Percentiles rank a stretch among this genome's conserved stretches.
Conservation (phyloP, 2,329 filamentous ascomycete genomes). For the Celoporthe dispersa region DNA sequence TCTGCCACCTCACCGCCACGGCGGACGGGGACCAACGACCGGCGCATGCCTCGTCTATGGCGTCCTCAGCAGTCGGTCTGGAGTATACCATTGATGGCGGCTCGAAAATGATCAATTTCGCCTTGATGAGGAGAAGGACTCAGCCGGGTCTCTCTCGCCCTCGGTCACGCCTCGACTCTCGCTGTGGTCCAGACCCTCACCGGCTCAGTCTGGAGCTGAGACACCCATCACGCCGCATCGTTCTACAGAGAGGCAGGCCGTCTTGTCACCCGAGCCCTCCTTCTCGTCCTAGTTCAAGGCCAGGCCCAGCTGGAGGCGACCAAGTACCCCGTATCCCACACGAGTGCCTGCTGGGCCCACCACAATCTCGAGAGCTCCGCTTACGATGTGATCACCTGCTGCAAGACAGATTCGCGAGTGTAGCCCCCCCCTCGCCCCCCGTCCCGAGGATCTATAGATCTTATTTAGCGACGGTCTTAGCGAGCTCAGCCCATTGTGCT, state of each 20-base stretch:
- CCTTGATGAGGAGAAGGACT: not conserved
- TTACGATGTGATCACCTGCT: slow-evolving; percentile 18
- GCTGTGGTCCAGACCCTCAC: not conserved
- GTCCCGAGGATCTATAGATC: slow-evolving; percentile 7
- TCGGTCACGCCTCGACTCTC: not conserved
- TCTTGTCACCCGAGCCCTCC: not conserved
- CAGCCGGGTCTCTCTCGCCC: not conserved
- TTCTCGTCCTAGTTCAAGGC: not conserved
- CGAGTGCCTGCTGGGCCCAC: not conserved
- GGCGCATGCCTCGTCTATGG: not conserved
- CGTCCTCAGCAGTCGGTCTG: not conserved
- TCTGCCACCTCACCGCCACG: not conserved
- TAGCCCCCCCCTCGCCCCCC: slow-evolving; percentile 9
- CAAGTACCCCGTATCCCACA: not conserved
- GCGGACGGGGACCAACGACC: not conserved
- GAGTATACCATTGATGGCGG: not conserved
- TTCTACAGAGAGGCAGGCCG: not conserved
- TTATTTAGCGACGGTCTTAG: slow-evolving; percentile 13
- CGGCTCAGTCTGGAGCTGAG: slow-evolving; percentile 10
- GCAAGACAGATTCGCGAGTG: slow-evolving; percentile 23
- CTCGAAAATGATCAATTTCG: slow-evolving; percentile 1
- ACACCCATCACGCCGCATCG: slow-evolving; percentile 3
- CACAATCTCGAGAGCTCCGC: slow-evolving; percentile 9
- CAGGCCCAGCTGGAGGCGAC: not conserved
- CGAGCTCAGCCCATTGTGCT: not conserved